Base-by-base conservation (phyloP, 441 rosid genomes). In the Lepidium campestre region DNA sequence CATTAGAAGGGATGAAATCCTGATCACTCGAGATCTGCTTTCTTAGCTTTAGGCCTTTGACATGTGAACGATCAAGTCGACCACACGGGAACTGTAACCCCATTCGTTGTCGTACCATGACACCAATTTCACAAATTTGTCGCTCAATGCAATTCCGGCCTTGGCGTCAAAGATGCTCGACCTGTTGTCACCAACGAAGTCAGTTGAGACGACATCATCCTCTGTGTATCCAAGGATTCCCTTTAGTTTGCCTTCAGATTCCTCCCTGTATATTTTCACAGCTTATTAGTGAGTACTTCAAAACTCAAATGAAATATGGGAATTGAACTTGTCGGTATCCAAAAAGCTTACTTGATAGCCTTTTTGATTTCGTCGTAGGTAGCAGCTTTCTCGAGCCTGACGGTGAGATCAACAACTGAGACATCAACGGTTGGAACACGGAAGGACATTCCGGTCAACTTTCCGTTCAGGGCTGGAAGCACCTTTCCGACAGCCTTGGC, bases 401-500 rank as follows among this genome's bases (percentile, higher is more conserved):
- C 93, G 0, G 95, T 90, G 13, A 90, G 97, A 50, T 90, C 93
- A 53, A 90, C 97, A 14, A 90, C 96, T 4, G 93, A 86, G 22
- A 90, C 97, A 70, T 90, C 91, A 49, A 84, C 93, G 10, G 97
- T 90, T 46, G 97, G 97, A 20, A 90, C 95, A 61, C 91, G 93
- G 88, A 90, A 90, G 31, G 90, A 84, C 97, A 86, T 87, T 55
- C 94, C 97, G 4, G 97, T 90, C 80, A 86, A 69, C 70, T 90
- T 90, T 40, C 96, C 96, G 27, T 88, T 88, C 59, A 91, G 77
- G 10, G 84, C 40, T 9, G 93, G 97, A 57, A 88, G 72, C 47
- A 88, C 96, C 65, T 91, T 88, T 11, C 93, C 97, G 18, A 88
- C 93, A 39, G 93, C 93, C 97, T 90, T 88, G 40, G 97, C 98